Evolutionary conservation across 2,329 filamentous ascomycete genomes (phyloP).

Genomic region (Eurotiales sp.): DNA sequence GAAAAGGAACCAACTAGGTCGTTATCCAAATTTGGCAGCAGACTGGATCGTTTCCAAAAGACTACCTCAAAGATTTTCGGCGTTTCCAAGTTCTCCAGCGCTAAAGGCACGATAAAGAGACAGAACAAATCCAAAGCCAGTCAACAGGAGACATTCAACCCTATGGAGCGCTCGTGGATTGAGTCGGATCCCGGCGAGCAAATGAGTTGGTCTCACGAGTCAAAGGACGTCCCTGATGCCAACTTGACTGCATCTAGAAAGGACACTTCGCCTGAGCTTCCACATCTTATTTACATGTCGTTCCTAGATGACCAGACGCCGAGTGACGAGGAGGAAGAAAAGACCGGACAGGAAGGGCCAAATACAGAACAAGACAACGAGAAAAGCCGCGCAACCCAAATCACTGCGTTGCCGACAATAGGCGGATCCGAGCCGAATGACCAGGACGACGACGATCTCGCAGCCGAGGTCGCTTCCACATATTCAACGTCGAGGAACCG

Average conservation of each 20-base stretch:
- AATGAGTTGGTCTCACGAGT: conserved; percentile 16
- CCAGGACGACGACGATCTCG: conserved; percentile 4
- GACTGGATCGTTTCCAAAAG: conserved; percentile 2
- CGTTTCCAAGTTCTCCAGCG: conserved; percentile 1
- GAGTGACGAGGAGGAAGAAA: conserved; percentile 18
- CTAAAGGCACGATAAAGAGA: conserved; percentile 13
- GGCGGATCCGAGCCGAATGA: conserved; percentile 10
- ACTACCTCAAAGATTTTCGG: conserved; percentile 12
- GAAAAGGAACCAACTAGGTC: conserved; percentile 4
- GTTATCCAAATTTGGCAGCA: conserved; percentile 1
- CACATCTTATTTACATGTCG: conserved; percentile 23
- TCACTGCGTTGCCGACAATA: conserved; percentile 28
- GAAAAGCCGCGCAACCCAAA: conserved; percentile 18
- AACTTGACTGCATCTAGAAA: background rate
- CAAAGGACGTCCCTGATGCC: conserved; percentile 20
- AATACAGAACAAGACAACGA: background rate
- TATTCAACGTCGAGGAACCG: conserved; percentile 11
- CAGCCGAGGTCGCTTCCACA: conserved; percentile 12
- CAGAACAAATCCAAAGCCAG: conserved; percentile 12
- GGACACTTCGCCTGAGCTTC: conserved; percentile 24
- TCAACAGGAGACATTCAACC: conserved; percentile 19
- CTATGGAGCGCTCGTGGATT: conserved; percentile 16
- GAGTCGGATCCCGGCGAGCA: conserved; percentile 15
- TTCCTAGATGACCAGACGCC: conserved; percentile 14
- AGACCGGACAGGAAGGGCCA: conserved; percentile 17